Percentiles rank a stretch among this genome's conserved stretches.
phyloP scores from a whole-genome alignment of 2,329 filamentous ascomycete genomes.

The Polytolypa hystricis region DNA sequence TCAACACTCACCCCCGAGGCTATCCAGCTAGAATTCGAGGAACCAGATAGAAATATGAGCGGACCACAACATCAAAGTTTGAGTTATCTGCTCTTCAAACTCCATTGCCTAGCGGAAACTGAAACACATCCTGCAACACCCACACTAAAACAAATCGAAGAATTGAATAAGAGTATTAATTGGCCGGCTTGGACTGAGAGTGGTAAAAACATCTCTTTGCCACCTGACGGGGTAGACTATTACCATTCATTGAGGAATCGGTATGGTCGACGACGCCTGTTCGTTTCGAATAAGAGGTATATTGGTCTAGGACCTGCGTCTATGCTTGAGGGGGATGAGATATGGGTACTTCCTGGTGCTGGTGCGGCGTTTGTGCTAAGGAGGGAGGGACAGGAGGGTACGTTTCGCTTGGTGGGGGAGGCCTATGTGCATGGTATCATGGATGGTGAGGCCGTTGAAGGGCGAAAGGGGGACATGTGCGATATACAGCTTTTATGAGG shows the following conservation, averaged over 20 bases:
- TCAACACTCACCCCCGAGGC: background rate
- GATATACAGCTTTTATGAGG: constrained; percentile 3
- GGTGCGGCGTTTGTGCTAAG: constrained; percentile 9
- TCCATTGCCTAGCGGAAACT: constrained; percentile 2
- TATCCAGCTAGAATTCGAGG: constrained; percentile 1
- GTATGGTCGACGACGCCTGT: constrained; percentile 8
- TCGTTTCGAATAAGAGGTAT: constrained; percentile 8
- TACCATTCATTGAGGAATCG: constrained; percentile 3
- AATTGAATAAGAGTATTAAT: background rate
- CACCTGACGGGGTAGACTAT: constrained; percentile 1
- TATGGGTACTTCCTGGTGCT: constrained; percentile 11
- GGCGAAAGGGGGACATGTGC: constrained; percentile 1
- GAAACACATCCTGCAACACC: constrained; percentile 4
- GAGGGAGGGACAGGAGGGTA: background rate
- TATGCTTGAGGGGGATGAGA: constrained; percentile 7
- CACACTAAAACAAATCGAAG: constrained; percentile 3
- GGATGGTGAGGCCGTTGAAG: constrained; percentile 9
- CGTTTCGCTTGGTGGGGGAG: constrained; percentile 10
- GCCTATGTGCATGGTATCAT: constrained; percentile 12
- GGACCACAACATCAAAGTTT: background rate
- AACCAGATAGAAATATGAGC: constrained; percentile 1
- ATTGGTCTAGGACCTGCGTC: constrained; percentile 8
- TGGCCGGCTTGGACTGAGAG: constrained; percentile 1
- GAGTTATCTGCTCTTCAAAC: constrained; percentile 2
- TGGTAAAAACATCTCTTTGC: background rate